Base-by-base conservation (phyloP, 257 asterid species). In the Buddleja alternifolia region DNA sequence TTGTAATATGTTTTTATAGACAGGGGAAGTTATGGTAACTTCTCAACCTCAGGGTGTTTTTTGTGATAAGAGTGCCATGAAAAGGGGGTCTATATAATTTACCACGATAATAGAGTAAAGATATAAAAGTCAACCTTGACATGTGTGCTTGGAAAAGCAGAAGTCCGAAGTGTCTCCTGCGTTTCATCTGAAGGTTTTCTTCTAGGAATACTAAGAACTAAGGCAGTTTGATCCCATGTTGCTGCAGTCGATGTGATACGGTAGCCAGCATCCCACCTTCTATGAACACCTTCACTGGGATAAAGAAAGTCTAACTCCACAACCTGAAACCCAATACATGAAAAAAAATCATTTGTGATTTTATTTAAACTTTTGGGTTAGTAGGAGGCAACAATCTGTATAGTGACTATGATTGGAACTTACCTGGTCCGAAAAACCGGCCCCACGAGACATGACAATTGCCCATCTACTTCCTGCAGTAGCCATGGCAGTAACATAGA, bases 201-300 rank as follows among this genome's bases (percentile, higher is more conserved):
- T 62, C 86, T 76, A 17, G 90, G 86, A 60, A 78, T 72, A 53
- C 96, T 88, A 47, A 88, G 90, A 75, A 88, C 81, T 61, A 86
- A 41, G 48, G 96, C 96, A 34, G 87, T 57, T 73, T 88, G 96
- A 67, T 88, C 96, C 53, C 65, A 59, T 12, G 90, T 88, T 40
- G 93, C 90, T 51, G 95, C 93, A 53, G 77, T 74, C 42, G 93
- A 74, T 36, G 93, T 88, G 69, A 88, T 88, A 61, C 93, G 88
- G 56, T 82, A 88, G 51, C 88, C 93, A 63, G 75, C 81, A 19
- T 86, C 87, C 93, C 93, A 88, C 71, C 95, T 77, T 75, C 66
- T 78, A 68, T 80, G 95, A 76, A 88, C 53, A 70, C 95, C 95
- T 77, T 88, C 95, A 75, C 95, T 88, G 1, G 95, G 95, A 74